Conservation (phyloP, 441 rosid genomes). For the Manihot esculenta region DNA sequence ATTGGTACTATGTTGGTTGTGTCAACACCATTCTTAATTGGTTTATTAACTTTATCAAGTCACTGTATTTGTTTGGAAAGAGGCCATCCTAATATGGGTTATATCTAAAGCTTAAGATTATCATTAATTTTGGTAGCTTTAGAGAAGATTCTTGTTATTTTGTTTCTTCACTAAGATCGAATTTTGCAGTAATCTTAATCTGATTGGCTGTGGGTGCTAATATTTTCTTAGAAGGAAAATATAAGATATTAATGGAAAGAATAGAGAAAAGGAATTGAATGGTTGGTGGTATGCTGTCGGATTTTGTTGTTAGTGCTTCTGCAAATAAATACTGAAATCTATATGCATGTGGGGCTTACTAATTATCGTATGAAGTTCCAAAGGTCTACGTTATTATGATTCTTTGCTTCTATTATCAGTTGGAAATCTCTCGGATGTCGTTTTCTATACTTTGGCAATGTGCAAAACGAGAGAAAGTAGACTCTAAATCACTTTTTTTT, state of each 20-base stretch:
- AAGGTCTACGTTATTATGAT: not conserved
- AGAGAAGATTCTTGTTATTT: not conserved
- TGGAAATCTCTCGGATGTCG: conserved; percentile 4
- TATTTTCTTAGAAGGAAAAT: not conserved
- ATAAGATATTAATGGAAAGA: not conserved
- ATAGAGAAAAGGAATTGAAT: not conserved
- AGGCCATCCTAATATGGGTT: not conserved
- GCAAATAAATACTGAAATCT: conserved; percentile 2
- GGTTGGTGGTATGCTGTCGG: not conserved
- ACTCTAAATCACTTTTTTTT: conserved; percentile 7
- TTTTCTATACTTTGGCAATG: conserved; percentile 17
- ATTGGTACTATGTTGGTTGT: not conserved
- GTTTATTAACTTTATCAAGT: not conserved
- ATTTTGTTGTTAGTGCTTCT: not conserved
- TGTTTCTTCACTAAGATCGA: not conserved
- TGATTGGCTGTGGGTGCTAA: not conserved
- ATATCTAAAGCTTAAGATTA: not conserved
- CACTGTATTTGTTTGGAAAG: not conserved
- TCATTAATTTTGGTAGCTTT: not conserved
- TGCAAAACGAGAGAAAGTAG: not conserved
- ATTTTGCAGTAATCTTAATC: not conserved
- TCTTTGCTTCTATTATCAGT: not conserved
- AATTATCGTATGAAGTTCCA: not conserved
- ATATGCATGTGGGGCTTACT: not conserved
- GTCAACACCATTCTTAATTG: not conserved